phyloP scores from a whole-genome alignment of 1,139 yeast species.

The Meyerozyma elateridarum region DNA sequence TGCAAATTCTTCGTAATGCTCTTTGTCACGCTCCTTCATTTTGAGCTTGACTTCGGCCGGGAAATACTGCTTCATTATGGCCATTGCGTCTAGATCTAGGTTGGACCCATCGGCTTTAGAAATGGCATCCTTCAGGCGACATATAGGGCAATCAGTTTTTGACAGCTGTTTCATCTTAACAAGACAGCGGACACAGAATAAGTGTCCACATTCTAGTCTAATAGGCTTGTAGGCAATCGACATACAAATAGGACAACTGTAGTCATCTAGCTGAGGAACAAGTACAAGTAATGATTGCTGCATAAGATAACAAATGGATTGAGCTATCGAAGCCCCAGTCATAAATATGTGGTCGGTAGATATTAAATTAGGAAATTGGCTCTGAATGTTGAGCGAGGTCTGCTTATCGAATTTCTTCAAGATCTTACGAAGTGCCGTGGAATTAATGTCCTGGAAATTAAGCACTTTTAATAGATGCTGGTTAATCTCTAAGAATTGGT shows the following conservation, averaged over 20 bases:
- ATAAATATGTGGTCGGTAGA: slow-evolving; percentile 43
- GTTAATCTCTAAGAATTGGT: slow-evolving; percentile 50
- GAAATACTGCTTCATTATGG: slow-evolving; percentile 53
- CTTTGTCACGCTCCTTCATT: slow-evolving; percentile 54
- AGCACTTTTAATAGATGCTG: slow-evolving; percentile 51
- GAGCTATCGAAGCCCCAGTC: slow-evolving; percentile 48
- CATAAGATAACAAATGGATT: slow-evolving; percentile 51
- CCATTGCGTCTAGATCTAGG: slow-evolving; percentile 51
- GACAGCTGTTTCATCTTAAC: slow-evolving; percentile 58
- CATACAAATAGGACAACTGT: slow-evolving; percentile 68
- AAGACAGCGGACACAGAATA: slow-evolving; percentile 68
- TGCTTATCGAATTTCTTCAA: slow-evolving; percentile 72
- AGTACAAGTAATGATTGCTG: slow-evolving; percentile 50
- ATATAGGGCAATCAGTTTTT: slow-evolving; percentile 63
- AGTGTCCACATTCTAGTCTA: slow-evolving; percentile 55
- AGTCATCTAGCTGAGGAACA: slow-evolving; percentile 72
- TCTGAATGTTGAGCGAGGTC: slow-evolving; percentile 51
- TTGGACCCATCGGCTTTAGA: slow-evolving; percentile 55
- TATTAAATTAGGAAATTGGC: slow-evolving; percentile 43
- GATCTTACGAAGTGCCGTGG: slow-evolving; percentile 61
- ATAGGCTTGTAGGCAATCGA: slow-evolving; percentile 70
- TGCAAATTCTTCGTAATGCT: slow-evolving; percentile 34
- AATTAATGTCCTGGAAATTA: slow-evolving; percentile 59
- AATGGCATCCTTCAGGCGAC: slow-evolving; percentile 51
- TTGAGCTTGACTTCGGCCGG: slow-evolving; percentile 65